A percentile compares a stretch with the other conserved stretches of the same genome.
phyloP scores from a whole-genome alignment of 495 filamentous ascomycete species.

The Chaetomium cochliodes region DNA sequence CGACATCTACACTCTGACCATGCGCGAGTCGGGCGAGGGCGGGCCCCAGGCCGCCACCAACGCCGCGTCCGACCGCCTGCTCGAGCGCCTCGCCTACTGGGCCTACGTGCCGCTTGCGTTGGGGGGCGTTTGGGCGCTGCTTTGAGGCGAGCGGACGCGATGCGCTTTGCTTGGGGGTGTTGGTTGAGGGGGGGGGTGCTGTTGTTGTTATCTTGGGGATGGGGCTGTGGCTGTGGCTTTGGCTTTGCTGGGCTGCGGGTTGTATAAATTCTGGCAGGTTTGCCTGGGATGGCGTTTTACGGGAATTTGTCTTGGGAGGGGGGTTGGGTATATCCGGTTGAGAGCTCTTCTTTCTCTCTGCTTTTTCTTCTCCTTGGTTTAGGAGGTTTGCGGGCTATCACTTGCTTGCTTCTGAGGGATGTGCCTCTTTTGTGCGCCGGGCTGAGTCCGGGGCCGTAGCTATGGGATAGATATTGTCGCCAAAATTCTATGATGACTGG shows the following conservation, averaged over 20 bases:
- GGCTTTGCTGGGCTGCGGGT: not conserved
- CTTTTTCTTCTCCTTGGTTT: conserved; percentile 16
- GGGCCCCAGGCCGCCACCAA: conserved; percentile 25
- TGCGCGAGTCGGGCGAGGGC: conserved; percentile 37
- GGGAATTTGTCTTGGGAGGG: not conserved
- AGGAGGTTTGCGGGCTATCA: not conserved
- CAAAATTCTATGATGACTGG: no score
- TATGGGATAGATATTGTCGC: no score
- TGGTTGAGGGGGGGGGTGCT: not conserved
- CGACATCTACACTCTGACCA: conserved; percentile 65
- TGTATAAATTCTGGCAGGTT: conserved; percentile 19
- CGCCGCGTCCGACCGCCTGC: conserved; percentile 17
- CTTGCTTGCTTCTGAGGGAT: not conserved
- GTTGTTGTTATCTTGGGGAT: no score
- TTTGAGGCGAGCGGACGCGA: conserved; percentile 23
- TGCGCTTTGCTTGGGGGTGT: not conserved
- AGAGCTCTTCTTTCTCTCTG: not conserved
- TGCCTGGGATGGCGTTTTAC: conserved; percentile 27
- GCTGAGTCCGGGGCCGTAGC: no score
- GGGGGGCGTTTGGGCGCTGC: conserved; percentile 38
- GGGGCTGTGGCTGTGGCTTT: no score
- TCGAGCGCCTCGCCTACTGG: conserved; percentile 27
- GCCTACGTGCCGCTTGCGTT: conserved; percentile 41
- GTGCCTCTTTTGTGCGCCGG: no score
- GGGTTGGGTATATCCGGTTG: conserved; percentile 15